These are phyloP conservation scores for Geotrichum ghanense DNA, from an alignment of 805 yeast species.

Conservation along the genomic window DNA sequence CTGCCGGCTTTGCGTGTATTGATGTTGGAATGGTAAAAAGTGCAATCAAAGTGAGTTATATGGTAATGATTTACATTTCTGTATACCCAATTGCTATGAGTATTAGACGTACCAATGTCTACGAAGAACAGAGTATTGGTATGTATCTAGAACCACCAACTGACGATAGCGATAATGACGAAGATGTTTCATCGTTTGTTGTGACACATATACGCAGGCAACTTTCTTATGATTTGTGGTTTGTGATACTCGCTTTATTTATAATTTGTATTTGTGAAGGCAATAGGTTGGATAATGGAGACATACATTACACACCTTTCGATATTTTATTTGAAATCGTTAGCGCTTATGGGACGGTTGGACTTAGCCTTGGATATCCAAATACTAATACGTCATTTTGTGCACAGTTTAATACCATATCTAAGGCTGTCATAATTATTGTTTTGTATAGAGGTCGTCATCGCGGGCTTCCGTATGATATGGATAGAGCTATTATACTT, in stretches of 20 bases:
- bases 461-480: conserved; percentile 87
- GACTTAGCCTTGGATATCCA: conserved; percentile 39
- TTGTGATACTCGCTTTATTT: not conserved
- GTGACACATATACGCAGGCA: not conserved
- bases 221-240: not conserved
- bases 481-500: conserved; percentile 88
- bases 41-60: conserved; percentile 84
- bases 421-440: conserved; percentile 76
- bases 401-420: conserved; percentile 25
- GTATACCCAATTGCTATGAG: conserved; percentile 94
- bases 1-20: conserved; percentile 80
- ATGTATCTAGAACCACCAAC: not conserved
- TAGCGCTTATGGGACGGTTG: conserved; percentile 95
- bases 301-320: conserved; percentile 49
- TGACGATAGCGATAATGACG: too few relatives aligned
- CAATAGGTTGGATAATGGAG: not conserved
- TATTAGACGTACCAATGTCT: conserved; percentile 91
- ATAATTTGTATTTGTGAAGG: not conserved
- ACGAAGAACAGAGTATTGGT: conserved; percentile 74
- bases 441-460: conserved; percentile 93
- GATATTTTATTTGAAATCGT: conserved; percentile 74
- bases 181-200: not conserved
- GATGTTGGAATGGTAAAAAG: conserved; percentile 66
- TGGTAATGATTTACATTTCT: conserved; percentile 97
- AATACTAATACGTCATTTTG: not conserved